A percentile compares a stretch with the other conserved stretches of the same genome.
Evolutionary conservation across 768 basidiomycete species (phyloP).

Genomic region (Podaxis sp.): DNA sequence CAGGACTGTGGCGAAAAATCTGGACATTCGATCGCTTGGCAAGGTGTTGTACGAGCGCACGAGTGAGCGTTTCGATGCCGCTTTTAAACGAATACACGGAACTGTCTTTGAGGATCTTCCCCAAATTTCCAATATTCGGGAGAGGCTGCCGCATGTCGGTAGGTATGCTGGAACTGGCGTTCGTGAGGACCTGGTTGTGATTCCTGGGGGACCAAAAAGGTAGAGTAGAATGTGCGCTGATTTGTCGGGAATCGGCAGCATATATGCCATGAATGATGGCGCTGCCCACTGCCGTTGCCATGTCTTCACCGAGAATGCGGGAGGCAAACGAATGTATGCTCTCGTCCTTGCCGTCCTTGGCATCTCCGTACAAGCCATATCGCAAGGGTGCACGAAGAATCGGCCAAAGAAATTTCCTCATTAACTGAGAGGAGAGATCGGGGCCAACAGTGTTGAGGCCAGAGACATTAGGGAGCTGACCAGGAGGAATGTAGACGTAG

Average conservation of each 20-base stretch:
- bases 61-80: conserved; percentile 70
- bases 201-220: conserved; percentile 8
- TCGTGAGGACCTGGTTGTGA: conserved; percentile 31
- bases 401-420: conserved; percentile 19
- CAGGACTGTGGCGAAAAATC: conserved; percentile 44
- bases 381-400: conserved; percentile 59
- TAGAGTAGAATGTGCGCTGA: conserved; percentile 70
- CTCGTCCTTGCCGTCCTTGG: conserved; percentile 58
- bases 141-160: conserved; percentile 1
- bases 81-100: conserved; percentile 82
- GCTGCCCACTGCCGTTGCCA: conserved; percentile 76
- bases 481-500: conserved; percentile 59
- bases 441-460: conserved; percentile 51
- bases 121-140: conserved; percentile 42
- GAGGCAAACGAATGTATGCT: conserved; percentile 76
- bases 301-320: conserved; percentile 67
- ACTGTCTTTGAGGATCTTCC: conserved; percentile 48
- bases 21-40: conserved; percentile 53
- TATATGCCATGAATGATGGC: conserved; percentile 93
- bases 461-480: conserved; percentile 25
- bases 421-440: conserved; percentile 39
- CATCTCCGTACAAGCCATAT: conserved; percentile 46
- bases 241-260: conserved; percentile 73
- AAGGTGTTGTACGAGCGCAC: conserved; percentile 52
- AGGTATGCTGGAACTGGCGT: not conserved